Base-by-base conservation (phyloP, 1,284 basidiomycete genomes). In the Ganoderma leucocontextum region DNA sequence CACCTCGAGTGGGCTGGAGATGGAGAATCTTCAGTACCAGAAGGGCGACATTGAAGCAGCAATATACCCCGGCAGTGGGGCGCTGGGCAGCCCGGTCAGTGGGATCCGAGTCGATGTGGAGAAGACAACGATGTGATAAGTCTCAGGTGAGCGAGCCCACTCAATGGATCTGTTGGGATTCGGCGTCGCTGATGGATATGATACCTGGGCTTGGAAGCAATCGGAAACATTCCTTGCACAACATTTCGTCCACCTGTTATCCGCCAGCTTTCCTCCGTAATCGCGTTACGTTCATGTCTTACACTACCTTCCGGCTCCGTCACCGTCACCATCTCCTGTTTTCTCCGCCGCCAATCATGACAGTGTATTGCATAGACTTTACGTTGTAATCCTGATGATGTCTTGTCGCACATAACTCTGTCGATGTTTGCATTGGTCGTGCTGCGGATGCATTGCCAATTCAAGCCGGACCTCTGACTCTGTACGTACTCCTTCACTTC, bases 101-200 rank as follows among this genome's bases (percentile, higher is more conserved):
- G 87, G 89, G 2, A 90, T 92, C 70, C 81, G 87, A 69, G 85
- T 91, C n/a, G 85, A 91, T 63, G 85, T 91, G 38, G 89, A 91
- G 80, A 89, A 87, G 81, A 86, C 84, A 61, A 87, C 84, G 41
- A 84, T 88, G 80, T 89, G 65, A 63, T 13, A 44, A 39, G 36
- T 29, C 25, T 15, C 13, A 42, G 15, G 71, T 72, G 55, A 66
- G 68, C 57, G 19, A 7, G n/a, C n/a, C 38, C 35, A n/a, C 4
- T 19, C 6, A 2, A 5, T 36, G 2, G 1, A 25, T 53, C 33
- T 36, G 1, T 15, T 35, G 25, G 41, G 38, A 29, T 12, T 2
- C 6, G n/a, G 3, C 15, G 6, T 38, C 22, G 41, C 60, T 66
- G 3, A 68, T 22, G 12, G 8, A 2, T 0, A 25, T 4, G 12